phyloP scores from a whole-genome alignment of 352 stramenopile species.

The Globisporangium barbulae region DNA sequence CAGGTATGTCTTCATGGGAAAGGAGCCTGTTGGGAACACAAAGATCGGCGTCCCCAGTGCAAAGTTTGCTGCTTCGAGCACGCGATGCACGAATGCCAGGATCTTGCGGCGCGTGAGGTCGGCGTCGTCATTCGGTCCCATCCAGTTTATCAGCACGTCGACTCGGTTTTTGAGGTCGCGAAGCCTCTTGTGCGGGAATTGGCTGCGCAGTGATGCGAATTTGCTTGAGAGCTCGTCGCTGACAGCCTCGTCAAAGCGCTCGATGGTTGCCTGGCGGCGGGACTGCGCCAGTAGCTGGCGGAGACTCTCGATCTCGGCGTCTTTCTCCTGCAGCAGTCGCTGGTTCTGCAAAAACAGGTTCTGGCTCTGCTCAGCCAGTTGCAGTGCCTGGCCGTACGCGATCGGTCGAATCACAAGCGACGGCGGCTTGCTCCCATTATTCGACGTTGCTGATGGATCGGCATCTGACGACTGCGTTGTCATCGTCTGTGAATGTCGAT shows the following conservation, averaged over 20 bases:
- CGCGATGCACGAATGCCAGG: constrained; percentile 58
- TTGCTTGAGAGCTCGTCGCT: constrained; percentile 1
- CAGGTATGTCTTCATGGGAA: constrained; percentile 90
- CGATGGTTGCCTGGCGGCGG: constrained; percentile 9
- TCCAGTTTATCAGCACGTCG: constrained; percentile 56
- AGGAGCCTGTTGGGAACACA: constrained; percentile 79
- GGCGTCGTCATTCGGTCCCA: constrained; percentile 59
- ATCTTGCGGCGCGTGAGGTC: constrained; percentile 63
- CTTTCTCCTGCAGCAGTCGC: constrained; percentile 59
- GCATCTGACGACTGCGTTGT: not conserved
- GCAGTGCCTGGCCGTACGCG: constrained; percentile 64
- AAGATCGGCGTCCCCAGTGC: constrained; percentile 37
- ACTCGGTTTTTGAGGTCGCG: constrained; percentile 24
- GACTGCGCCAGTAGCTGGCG: constrained; percentile 35
- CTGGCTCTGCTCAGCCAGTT: constrained; percentile 63
- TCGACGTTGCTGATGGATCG: not conserved
- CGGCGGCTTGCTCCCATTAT: constrained; percentile 21
- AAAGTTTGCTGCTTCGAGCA: constrained; percentile 56
- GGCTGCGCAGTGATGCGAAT: constrained; percentile 22
- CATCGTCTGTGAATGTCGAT: not conserved
- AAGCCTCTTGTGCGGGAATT: constrained; percentile 35
- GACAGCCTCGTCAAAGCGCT: constrained; percentile 12
- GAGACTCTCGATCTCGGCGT: constrained; percentile 57
- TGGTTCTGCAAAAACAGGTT: constrained; percentile 54
- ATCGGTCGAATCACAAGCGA: constrained; percentile 70